phyloP scores from a whole-genome alignment of 176 grass and related monocot genomes.

The Panicum miliaceum region DNA sequence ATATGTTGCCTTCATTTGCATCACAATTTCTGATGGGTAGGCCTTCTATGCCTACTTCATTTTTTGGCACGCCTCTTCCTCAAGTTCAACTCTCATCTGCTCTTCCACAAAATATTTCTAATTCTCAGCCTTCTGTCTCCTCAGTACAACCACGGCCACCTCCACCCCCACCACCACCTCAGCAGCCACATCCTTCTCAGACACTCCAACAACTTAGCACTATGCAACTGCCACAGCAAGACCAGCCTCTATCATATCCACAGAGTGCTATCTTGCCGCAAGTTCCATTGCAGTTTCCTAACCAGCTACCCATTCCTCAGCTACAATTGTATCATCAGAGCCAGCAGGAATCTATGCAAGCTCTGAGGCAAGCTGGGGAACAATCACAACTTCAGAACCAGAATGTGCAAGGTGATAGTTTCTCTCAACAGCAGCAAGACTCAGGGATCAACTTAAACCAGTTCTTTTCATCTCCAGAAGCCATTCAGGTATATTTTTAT shows the following conservation, averaged over 20 bases:
- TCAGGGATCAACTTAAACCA: conserved; percentile 69
- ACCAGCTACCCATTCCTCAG: conserved; percentile 73
- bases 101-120: conserved; percentile 60
- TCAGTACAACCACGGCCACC: conserved; percentile 59
- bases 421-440: conserved; percentile 57
- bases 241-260: conserved; percentile 53
- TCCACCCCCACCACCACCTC: conserved; percentile 78
- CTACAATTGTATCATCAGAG: conserved; percentile 67
- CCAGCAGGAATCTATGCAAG: conserved; percentile 70
- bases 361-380: conserved; percentile 48
- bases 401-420: conserved; percentile 53
- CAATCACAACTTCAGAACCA: conserved; percentile 54
- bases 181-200: conserved; percentile 86
- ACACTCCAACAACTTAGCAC: conserved; percentile 51
- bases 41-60: conserved; percentile 51
- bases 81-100: conserved; percentile 58
- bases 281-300: conserved; percentile 73
- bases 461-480: conserved; percentile 90
- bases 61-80: conserved; percentile 51
- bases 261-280: conserved; percentile 61
- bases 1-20: conserved; percentile 61
- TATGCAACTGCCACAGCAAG: conserved; percentile 56
- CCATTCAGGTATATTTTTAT: conserved; percentile 73
- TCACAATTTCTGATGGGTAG: conserved; percentile 52
- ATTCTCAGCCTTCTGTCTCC: conserved; percentile 55